Base-by-base conservation (phyloP, 1,284 basidiomycete species). In the Ganoderma leucocontextum region DNA sequence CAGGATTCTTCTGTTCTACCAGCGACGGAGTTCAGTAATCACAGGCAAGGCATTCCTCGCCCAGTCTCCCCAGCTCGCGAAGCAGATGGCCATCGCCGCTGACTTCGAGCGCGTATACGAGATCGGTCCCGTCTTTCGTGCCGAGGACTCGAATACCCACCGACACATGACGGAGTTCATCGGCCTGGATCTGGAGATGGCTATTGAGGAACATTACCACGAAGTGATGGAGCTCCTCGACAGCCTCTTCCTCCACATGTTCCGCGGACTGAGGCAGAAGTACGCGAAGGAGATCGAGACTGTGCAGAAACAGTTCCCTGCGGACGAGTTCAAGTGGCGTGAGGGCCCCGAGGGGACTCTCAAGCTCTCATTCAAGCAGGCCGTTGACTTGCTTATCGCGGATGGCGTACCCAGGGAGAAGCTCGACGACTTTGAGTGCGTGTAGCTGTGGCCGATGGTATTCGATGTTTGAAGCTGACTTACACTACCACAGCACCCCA, bases 111-210 rank as follows among this genome's bases (percentile, higher is more conserved):
- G 95, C 55, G 98, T 99, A 5, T 99, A 97, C 82, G 98, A 99
- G 82, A 96, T 99, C 72, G 97, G 92, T 0, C 91, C 91, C 67
- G 96, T 99, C 62, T 99, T 99, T 86, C 95, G 97, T 73, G 97
- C 97, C n/a, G 97, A 99, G 81, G 91, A 99, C 81, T 94, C 96
- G 53, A 97, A 98, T 82, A 99, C 97, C 4, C 95, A 98, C 80
- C 92, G 98, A 64, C 98, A 99, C 84, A 88, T 99, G 84, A 99
- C 98, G 58, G 98, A 99, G 82, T 99, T 99, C 82, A 95, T 96
- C 74, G 98, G 98, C 61, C 91, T 99, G 74, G 98, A 99, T 93
- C 87, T 99, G 74, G 98, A 99, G 81, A 99, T 99, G 98, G 87
- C 91, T 2, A 96, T 99, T 73, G 94, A 98, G 78, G 96, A 99